A percentile compares a stretch with the other conserved stretches of the same genome.
phyloP scores from a whole-genome alignment of 805 yeast species.

The Phaffomyces opuntiae region DNA sequence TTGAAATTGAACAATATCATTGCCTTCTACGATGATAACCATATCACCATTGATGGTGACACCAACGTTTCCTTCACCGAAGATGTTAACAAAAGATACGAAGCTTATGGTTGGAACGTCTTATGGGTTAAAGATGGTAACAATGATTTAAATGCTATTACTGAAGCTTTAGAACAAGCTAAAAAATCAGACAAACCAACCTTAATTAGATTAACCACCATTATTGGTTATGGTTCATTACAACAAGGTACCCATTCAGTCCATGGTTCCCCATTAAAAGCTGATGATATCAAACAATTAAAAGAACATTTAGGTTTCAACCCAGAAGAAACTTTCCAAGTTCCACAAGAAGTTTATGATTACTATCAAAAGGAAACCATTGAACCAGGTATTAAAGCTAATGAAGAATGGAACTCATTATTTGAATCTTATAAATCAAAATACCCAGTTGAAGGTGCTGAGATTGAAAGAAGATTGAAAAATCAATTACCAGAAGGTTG shows the following conservation, averaged over 20 bases:
- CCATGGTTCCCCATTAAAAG: conserved; percentile 94
- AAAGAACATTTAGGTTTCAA: conserved; percentile 81
- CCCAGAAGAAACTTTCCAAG: conserved; percentile 72
- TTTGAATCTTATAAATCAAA: conserved; percentile 55
- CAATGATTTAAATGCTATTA: conserved; percentile 64
- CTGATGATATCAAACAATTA: conserved; percentile 85
- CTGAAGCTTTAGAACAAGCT: conserved; percentile 73
- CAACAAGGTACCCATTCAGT: conserved; percentile 83
- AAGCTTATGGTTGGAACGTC: conserved; percentile 93
- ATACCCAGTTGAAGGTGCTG: conserved; percentile 76
- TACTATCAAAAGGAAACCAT: conserved; percentile 49
- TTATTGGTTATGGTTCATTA: conserved; percentile 90
- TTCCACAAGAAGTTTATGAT: conserved; percentile 78
- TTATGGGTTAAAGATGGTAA: conserved; percentile 74
- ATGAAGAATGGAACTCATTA: conserved; percentile 67
- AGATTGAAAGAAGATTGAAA: conserved; percentile 68
- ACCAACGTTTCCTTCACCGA: conserved; percentile 89
- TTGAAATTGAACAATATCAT: conserved; percentile 87
- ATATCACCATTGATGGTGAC: conserved; percentile 93
- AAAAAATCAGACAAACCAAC: conserved; percentile 84
- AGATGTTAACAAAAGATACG: conserved; percentile 77
- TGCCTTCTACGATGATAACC: conserved; percentile 94
- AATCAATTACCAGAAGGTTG: conserved; percentile 79
- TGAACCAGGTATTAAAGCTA: conserved; percentile 56
- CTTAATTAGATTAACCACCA: conserved; percentile 79